A percentile compares a stretch with the other conserved stretches of the same genome.
Evolutionary conservation across 208 protist species (phyloP).

Genomic region (Acanthamoeba healyi): DNA sequence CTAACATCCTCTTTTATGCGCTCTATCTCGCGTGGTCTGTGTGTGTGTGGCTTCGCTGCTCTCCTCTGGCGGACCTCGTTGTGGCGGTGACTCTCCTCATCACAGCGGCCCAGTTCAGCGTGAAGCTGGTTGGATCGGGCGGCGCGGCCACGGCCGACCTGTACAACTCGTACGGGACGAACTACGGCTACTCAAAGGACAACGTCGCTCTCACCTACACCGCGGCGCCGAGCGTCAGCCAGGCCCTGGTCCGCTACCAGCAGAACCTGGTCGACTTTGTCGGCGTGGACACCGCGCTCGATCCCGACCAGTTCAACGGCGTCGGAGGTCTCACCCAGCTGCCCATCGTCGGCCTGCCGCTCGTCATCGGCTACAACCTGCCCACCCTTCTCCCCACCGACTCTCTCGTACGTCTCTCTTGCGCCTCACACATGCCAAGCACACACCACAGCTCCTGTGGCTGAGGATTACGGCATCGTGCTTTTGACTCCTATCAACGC

Average conservation of each 20-base stretch:
- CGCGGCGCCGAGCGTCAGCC: neutral
- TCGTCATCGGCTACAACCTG: constrained; percentile 4
- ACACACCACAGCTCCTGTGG: no score
- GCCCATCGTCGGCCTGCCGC: neutral
- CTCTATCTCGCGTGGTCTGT: no score
- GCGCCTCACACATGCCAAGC: no score
- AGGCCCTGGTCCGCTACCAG: neutral
- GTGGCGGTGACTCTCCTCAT: neutral
- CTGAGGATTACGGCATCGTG: no score
- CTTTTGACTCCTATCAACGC: no score
- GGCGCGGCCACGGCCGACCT: neutral
- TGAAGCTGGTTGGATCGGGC: neutral
- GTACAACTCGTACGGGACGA: neutral
- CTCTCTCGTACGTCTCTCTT: constrained; percentile 11
- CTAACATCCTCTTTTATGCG: no score
- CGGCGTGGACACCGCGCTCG: neutral
- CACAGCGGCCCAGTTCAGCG: neutral
- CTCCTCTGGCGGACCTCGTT: neutral
- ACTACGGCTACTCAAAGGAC: constrained; percentile 45
- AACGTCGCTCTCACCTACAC: constrained; percentile 15
- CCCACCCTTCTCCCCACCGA: neutral
- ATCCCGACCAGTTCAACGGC: neutral
- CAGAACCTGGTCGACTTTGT: constrained; percentile 22
- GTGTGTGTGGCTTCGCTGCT: neutral
- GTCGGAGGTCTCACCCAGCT: neutral